Evolutionary conservation across 2,329 filamentous ascomycete genomes (phyloP).

Genomic region (Thielaviopsis cerberus): DNA sequence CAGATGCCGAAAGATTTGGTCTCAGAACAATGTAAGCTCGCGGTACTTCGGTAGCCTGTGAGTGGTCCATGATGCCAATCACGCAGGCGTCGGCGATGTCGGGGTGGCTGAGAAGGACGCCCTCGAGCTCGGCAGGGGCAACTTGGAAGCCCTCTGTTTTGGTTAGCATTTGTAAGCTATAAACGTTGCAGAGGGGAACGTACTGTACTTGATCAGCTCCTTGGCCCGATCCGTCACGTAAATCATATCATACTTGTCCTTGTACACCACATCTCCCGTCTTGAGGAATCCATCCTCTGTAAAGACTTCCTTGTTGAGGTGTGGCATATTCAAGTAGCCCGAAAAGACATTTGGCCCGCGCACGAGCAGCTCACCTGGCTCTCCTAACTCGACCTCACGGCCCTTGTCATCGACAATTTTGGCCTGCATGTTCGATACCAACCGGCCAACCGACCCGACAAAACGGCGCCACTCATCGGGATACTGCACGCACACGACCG

Average conservation of each 20-base stretch:
- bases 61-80: constrained; percentile 38
- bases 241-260: constrained; percentile 61
- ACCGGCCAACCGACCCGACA: constrained; percentile 59
- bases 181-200: constrained; percentile 14
- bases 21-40: constrained; percentile 25
- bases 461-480: constrained; percentile 59
- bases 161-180: constrained; percentile 20
- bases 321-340: constrained; percentile 58
- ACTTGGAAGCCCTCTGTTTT: constrained; percentile 46
- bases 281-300: constrained; percentile 71
- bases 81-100: constrained; percentile 42
- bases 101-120: constrained; percentile 25
- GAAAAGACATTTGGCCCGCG: constrained; percentile 65
- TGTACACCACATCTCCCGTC: constrained; percentile 71
- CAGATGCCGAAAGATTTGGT: constrained; percentile 20
- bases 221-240: constrained; percentile 80
- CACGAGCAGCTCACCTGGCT: constrained; percentile 53
- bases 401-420: constrained; percentile 55
- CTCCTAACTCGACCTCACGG: constrained; percentile 34
- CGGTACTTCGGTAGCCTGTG: constrained; percentile 48
- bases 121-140: constrained; percentile 46
- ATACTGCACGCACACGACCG: constrained; percentile 54
- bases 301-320: constrained; percentile 52
- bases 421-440: constrained; percentile 62
- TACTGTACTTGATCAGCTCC: constrained; percentile 39